Conservation (phyloP, 257 asterid species). For the Nicotiana otophora region DNA sequence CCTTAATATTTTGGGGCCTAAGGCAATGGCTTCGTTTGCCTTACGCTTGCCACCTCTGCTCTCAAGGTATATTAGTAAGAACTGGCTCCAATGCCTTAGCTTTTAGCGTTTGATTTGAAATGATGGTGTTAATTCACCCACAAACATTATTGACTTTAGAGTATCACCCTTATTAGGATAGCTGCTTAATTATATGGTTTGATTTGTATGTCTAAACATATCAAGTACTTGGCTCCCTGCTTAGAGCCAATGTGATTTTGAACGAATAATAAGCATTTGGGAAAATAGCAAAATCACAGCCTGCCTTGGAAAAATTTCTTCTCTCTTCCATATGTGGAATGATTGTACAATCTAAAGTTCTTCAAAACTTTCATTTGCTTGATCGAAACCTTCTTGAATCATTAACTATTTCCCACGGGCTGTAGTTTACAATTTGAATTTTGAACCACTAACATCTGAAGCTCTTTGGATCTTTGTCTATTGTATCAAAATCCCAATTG, state of each 20-base stretch:
- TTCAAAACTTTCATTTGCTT: background rate
- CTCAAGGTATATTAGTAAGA: background rate
- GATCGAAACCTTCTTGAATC: background rate
- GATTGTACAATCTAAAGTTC: background rate
- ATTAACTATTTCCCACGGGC: background rate
- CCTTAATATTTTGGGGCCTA: too few relatives aligned
- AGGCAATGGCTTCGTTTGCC: too few relatives aligned
- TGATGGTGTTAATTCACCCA: too few relatives aligned
- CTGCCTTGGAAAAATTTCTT: background rate
- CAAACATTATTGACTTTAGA: too few relatives aligned
- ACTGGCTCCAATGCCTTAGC: too few relatives aligned
- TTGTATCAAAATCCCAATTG: background rate
- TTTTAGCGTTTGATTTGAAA: too few relatives aligned
- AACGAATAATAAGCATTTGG: background rate
- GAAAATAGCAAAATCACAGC: background rate
- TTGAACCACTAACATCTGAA: background rate
- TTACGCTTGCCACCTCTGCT: too few relatives aligned
- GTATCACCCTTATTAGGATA: too few relatives aligned
- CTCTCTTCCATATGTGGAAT: background rate
- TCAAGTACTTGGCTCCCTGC: background rate
- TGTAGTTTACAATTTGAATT: background rate
- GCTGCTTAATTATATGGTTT: background rate
- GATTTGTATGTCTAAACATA: background rate
- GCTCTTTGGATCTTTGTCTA: background rate
- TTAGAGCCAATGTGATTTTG: background rate